Percentiles rank a stretch among this genome's conserved stretches.
These are phyloP conservation scores for Rutstroemia sp. DNA, from an alignment of 2,329 filamentous ascomycete species.

Conservation along the genomic window DNA sequence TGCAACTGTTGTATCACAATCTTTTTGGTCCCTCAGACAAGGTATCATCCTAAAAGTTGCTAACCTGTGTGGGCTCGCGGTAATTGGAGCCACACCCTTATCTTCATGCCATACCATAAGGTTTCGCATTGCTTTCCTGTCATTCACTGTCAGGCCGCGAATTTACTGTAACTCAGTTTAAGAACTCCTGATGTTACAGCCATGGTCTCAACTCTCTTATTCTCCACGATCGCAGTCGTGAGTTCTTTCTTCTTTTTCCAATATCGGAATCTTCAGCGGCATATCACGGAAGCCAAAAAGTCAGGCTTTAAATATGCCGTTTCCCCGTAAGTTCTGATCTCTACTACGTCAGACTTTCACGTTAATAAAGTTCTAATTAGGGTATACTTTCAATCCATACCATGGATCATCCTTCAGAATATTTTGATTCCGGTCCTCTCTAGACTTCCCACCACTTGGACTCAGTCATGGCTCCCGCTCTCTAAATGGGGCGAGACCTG, in stretches of 20 bases:
- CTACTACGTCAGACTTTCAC: not conserved
- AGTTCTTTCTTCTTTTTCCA: not conserved
- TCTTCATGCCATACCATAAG: too few relatives aligned
- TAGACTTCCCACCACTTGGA: not conserved
- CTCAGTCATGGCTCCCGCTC: not conserved
- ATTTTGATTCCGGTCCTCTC: not conserved
- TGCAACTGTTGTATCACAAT: too few relatives aligned
- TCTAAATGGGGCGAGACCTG: not conserved
- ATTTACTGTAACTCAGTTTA: too few relatives aligned
- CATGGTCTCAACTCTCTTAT: too few relatives aligned
- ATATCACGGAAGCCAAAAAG: not conserved
- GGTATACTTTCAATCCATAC: constrained; percentile 4
- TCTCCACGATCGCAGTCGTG: not conserved
- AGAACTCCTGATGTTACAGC: too few relatives aligned
- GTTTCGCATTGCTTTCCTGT: too few relatives aligned
- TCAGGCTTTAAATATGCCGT: not conserved
- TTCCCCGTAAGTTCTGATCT: not conserved
- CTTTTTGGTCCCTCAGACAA: too few relatives aligned
- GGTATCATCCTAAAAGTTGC: too few relatives aligned
- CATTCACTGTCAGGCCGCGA: too few relatives aligned
- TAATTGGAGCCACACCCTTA: too few relatives aligned
- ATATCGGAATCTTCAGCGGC: not conserved
- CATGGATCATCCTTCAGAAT: constrained; percentile 2
- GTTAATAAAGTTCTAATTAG: not conserved
- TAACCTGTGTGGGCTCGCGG: too few relatives aligned